Evolutionary conservation across 805 yeast species (phyloP), one percentile per base, ranked within the genome.

Genomic region (Pichia membranifaciens): DNA sequence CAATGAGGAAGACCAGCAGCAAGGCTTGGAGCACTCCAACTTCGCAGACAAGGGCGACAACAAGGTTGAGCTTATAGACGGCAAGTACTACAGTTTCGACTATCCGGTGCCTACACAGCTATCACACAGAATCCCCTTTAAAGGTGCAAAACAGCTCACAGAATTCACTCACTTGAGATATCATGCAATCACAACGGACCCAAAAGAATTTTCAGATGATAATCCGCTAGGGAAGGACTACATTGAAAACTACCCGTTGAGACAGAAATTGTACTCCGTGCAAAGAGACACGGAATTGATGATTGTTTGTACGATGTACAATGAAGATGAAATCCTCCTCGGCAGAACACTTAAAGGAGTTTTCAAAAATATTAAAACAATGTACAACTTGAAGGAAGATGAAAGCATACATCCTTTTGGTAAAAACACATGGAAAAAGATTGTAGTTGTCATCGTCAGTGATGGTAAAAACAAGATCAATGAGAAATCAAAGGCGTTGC

Each of bases 141-240:
- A 68, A 65, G 58, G 71, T 68, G 53, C 67, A 60, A 57, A 50
- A 18, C 43, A 56, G 35, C 44, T 63, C 53, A 52, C 71, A 57
- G 71, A 69, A 82, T 84, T 84, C 73, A 78, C 80, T 15, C 87
- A 84, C 59, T 77, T 91, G 82, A 76, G 98, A 61, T 91, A 91
- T 65, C 87, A 91, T 51, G 97, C 96, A 1, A 88, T 86, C 10
- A 91, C 98, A 0, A 84, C 96, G 60, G 96, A 91, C 52, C 97
- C 97, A 0, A 75, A 79, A 25, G 80, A 83, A 53, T 86, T 84
- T 60, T 69, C 60, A 4, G 47, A 44, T 38, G 76, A 75, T 51
- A 76, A 79, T 56, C 85, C 83, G 65, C 79, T 79, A 18, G 42
- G 51, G 17, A 49, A 45, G 20, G 47, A 47, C 13, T 58, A 59